Evolutionary conservation across 176 grass and related monocot species (phyloP), one percentile per base, ranked within the genome.

Genomic region (Elaeis guineensis): DNA sequence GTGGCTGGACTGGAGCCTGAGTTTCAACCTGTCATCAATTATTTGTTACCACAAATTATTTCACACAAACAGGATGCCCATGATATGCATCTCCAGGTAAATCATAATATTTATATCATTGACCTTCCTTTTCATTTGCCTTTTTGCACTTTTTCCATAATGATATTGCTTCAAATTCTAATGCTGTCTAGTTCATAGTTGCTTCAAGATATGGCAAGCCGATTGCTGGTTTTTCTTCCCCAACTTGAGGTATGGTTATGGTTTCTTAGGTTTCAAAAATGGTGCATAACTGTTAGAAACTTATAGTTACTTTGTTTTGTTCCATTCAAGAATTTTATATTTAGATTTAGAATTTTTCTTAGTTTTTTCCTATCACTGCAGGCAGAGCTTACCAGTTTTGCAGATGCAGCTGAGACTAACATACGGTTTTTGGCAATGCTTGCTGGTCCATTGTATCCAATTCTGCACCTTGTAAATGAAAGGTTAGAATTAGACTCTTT

Each of bases 1-100:
- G 80, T 96, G 23, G 71, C 86, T 65, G 92, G 92, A 79, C 69
- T 96, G 53, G 92, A 96, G 56, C 86, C 92, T 68, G 92, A 96
- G 51, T 72, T 96, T 63, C 92, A 85, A 25, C 92, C 92, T 53
- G 64, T 90, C 29, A 69, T 87, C 52, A 90, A 80, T 77, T 75
- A 96, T 55, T 72, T 96, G 58, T 75, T 87, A 54, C 91, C 91
- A 26, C 67, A 87, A 58, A 96, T 90, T 64, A 75, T 79, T 54
- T 69, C 86, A 6, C 78, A 81, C 70, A 96, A 87, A 65, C 91
- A 96, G 59, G 58, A 85, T 62, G 52, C 59, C 64, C 83, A 85
- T 16, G 85, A 90, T 82, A 63, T 90, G 72, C 86, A 96, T 63
- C 86, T 96, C 50, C 91, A 96, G 86, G 91, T 90, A 74, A 69